A percentile compares a stretch with the other conserved stretches of the same genome.
Evolutionary conservation across 164 flowering plant genomes (phyloP).

Genomic region (Stephania yunnanensis): DNA sequence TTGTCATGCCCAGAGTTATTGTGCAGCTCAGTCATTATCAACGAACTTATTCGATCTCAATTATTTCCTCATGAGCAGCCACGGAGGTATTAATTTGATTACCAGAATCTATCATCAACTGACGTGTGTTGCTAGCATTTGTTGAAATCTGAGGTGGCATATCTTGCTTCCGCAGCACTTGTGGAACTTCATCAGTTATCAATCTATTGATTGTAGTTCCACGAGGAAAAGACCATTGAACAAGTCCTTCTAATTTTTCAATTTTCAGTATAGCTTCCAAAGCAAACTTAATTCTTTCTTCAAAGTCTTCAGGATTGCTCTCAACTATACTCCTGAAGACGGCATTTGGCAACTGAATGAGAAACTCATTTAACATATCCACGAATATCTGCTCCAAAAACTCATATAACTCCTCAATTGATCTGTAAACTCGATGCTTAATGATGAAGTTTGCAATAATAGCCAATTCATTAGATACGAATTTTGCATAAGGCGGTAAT

Average conservation of each 20-base stretch:
- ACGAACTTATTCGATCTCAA: not conserved
- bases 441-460: not conserved
- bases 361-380: slow-evolving; percentile 1
- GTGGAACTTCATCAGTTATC: not conserved
- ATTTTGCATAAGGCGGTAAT: not conserved
- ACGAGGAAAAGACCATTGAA: slow-evolving; percentile 1
- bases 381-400: not conserved
- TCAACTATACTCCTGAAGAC: not conserved
- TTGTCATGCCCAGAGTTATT: too few relatives aligned
- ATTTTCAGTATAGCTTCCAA: not conserved
- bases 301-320: not conserved
- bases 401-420: not conserved
- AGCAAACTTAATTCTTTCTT: slow-evolving; percentile 1
- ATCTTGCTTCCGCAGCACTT: not conserved
- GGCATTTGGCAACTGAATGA: not conserved
- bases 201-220: not conserved
- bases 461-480: slow-evolving; percentile 1
- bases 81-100: not conserved
- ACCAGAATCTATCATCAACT: not conserved
- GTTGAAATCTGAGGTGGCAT: not conserved
- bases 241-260: not conserved
- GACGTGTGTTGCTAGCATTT: not conserved
- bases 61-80: not conserved
- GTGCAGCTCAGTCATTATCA: not conserved
- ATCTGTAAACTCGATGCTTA: not conserved